phyloP scores from a whole-genome alignment of 106 monocot genomes.

The Hemerocallis citrina region DNA sequence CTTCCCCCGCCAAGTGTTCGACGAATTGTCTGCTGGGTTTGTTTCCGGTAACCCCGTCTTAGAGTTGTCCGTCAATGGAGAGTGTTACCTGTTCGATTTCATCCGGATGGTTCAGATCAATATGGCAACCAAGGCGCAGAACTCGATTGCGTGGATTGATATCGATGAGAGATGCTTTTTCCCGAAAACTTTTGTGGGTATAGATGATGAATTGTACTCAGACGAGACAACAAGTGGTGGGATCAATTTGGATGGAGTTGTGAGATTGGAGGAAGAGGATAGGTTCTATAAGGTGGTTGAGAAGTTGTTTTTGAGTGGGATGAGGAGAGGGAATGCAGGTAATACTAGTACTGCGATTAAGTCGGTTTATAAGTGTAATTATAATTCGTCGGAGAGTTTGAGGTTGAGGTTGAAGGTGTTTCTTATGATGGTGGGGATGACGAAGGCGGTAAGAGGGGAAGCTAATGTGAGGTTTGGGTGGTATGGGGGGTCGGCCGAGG shows the following conservation, averaged over 20 bases:
- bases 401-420: conserved; percentile 25
- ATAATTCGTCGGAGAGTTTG: neutral
- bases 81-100: conserved; percentile 42
- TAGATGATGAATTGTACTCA: neutral
- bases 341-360: neutral
- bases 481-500: conserved; percentile 33
- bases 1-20: conserved; percentile 19
- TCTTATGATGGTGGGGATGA: conserved; percentile 16
- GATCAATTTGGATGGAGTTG: neutral
- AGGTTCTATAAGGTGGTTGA: conserved; percentile 12
- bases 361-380: conserved; percentile 10
- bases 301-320: conserved; percentile 10
- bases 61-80: conserved; percentile 19
- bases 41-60: conserved; percentile 20
- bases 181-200: conserved; percentile 14
- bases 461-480: conserved; percentile 55
- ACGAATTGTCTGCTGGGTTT: conserved; percentile 32
- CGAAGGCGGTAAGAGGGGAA: conserved; percentile 22
- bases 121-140: conserved; percentile 8
- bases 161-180: conserved; percentile 50
- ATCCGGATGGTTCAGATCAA: conserved; percentile 34
- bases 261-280: neutral
- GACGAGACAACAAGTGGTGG: too few species aligned
- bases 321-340: conserved; percentile 1
- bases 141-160: conserved; percentile 66